These are phyloP conservation scores for Sporothrix inflata DNA, from an alignment of 2,329 filamentous ascomycete genomes.

Conservation along the genomic window DNA sequence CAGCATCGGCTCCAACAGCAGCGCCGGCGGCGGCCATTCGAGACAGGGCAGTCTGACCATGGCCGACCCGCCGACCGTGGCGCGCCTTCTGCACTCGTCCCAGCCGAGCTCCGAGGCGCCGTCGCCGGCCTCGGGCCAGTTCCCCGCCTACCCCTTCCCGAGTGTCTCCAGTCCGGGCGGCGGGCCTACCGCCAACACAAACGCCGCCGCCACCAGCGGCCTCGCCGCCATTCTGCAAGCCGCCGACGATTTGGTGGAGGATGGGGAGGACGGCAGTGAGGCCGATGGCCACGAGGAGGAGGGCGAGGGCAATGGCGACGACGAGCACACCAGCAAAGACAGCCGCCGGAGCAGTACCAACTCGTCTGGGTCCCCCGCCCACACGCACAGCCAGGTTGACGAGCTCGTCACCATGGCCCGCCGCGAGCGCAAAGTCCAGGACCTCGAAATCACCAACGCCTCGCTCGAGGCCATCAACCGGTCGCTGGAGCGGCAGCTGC, in stretches of 20 bases:
- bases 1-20: slow-evolving; percentile 26
- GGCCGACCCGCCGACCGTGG: slow-evolving; percentile 30
- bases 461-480: slow-evolving; percentile 94
- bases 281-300: background rate
- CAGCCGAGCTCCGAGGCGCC: slow-evolving; percentile 30
- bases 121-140: slow-evolving; percentile 24
- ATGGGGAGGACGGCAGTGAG: slow-evolving; percentile 31
- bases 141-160: slow-evolving; percentile 21
- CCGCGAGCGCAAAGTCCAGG: slow-evolving; percentile 90
- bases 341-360: slow-evolving; percentile 21
- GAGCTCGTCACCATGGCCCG: slow-evolving; percentile 87
- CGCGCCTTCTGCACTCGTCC: slow-evolving; percentile 31
- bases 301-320: background rate
- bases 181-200: background rate
- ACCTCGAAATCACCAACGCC: slow-evolving; percentile 95
- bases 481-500: slow-evolving; percentile 85
- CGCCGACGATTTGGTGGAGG: slow-evolving; percentile 52
- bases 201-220: slow-evolving; percentile 36
- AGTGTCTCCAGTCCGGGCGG: background rate
- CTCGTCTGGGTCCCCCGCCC: slow-evolving; percentile 36
- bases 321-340: slow-evolving; percentile 22
- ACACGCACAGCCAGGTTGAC: slow-evolving; percentile 63
- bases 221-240: slow-evolving; percentile 61
- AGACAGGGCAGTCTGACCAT: slow-evolving; percentile 46
- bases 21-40: slow-evolving; percentile 39